A percentile compares a stretch with the other conserved stretches of the same genome.
Conservation (phyloP, 176 grass and related monocot genomes). For the Melocanna baccifera region DNA sequence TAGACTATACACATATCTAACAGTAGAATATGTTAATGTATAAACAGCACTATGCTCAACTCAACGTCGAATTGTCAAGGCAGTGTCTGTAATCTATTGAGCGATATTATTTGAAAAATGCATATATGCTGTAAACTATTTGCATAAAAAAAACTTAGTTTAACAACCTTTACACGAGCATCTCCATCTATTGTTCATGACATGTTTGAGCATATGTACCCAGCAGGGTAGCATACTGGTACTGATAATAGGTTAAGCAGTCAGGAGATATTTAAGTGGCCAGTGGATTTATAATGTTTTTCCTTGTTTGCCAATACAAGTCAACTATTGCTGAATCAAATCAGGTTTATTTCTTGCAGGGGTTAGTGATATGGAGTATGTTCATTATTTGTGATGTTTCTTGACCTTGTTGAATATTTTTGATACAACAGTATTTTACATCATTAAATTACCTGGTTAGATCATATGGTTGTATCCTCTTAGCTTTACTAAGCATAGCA, state of each 20-base stretch:
- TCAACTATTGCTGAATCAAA: conserved; percentile 12
- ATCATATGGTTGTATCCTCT: neutral
- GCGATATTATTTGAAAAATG: neutral
- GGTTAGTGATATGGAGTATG: conserved; percentile 14
- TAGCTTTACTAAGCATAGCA: neutral
- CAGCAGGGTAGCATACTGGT: conserved; percentile 7
- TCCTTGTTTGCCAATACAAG: neutral
- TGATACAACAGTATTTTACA: neutral
- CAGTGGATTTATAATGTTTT: neutral
- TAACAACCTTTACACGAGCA: neutral
- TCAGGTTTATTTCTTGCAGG: neutral
- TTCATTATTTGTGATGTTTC: neutral
- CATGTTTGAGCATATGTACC: conserved; percentile 11
- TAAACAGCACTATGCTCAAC: neutral
- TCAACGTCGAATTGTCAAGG: neutral
- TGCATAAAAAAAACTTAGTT: neutral
- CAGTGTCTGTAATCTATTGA: neutral
- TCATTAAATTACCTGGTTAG: conserved; percentile 13
- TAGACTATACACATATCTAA: too few relatives aligned
- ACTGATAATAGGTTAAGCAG: neutral
- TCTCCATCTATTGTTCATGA: neutral
- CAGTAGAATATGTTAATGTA: neutral
- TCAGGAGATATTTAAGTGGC: neutral
- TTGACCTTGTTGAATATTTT: conserved; percentile 15
- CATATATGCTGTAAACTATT: neutral